Evolutionary conservation across 2,329 filamentous ascomycete species (phyloP).

Genomic region (Paecilomyces formosus): DNA sequence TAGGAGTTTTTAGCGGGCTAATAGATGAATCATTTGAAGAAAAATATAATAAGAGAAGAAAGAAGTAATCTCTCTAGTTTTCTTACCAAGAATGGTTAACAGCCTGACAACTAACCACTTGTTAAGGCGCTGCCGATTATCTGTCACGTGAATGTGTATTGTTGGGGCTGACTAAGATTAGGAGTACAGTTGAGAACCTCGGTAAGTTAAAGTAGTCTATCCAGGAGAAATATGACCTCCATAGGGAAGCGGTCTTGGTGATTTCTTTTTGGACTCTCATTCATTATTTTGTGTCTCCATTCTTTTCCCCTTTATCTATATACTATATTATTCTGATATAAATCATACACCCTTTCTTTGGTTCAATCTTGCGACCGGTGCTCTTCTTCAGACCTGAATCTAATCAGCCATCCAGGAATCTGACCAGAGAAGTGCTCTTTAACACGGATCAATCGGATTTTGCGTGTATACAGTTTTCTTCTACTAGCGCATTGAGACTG

Average conservation of each 20-base stretch:
- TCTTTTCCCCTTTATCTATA: not conserved
- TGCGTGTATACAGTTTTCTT: not conserved
- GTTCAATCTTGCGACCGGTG: not conserved
- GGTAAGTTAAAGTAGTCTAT: not conserved
- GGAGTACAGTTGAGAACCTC: not conserved
- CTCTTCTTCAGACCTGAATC: not conserved
- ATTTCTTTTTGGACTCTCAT: too few species aligned
- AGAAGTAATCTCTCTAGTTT: too few species aligned
- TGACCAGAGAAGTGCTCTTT: not conserved
- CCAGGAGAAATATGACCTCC: not conserved
- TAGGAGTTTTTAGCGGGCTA: not conserved
- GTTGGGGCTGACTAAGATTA: not conserved
- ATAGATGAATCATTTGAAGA: not conserved
- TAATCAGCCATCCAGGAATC: not conserved
- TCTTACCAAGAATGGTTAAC: too few species aligned
- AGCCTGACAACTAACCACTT: not conserved
- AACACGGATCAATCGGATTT: not conserved
- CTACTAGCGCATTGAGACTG: not conserved
- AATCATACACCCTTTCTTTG: not conserved
- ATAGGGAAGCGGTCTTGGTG: too few species aligned
- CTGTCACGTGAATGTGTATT: not conserved
- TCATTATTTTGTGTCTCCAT: not conserved
- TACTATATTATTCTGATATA: not conserved
- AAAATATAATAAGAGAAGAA: too few species aligned
- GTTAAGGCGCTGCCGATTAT: not conserved